These are phyloP conservation scores for Citrus glauca DNA, from an alignment of 345 rosid species.

Conservation along the genomic window DNA sequence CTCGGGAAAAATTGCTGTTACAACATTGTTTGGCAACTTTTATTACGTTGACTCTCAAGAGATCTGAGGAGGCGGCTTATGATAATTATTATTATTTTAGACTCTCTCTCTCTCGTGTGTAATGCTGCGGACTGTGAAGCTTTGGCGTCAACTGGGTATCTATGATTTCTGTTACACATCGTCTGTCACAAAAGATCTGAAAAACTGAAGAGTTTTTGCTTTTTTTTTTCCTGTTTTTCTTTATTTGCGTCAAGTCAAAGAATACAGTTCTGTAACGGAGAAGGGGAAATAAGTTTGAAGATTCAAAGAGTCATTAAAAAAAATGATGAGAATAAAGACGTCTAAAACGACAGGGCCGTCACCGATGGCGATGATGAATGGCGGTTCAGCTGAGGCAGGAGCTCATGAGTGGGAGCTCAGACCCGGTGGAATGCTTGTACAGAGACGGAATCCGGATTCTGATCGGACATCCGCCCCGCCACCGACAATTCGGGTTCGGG, in stretches of 20 bases:
- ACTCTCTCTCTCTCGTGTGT: conserved; percentile 25
- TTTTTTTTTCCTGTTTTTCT: no score
- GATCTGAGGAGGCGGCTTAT: conserved; percentile 2
- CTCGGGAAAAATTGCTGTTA: conserved; percentile 13
- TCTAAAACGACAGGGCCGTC: conserved; percentile 45
- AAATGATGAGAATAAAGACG: conserved; percentile 79
- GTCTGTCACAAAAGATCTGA: conserved; percentile 36
- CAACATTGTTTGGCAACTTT: not conserved
- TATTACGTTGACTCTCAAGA: conserved; percentile 2
- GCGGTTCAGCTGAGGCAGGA: conserved; percentile 47
- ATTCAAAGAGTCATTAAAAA: not conserved
- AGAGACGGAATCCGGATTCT: conserved; percentile 75
- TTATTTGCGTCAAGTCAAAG: not conserved
- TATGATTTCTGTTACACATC: conserved; percentile 37
- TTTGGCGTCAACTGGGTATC: conserved; percentile 36
- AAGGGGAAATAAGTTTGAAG: not conserved
- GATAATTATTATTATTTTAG: conserved; percentile 1
- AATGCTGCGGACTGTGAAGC: conserved; percentile 32
- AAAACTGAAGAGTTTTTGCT: not conserved
- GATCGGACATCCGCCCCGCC: conserved; percentile 63
- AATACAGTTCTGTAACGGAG: not conserved
- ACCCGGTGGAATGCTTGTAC: conserved; percentile 99
- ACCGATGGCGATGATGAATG: conserved; percentile 27
- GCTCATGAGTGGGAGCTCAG: conserved; percentile 84
- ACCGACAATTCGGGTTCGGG: conserved; percentile 84